Evolutionary conservation across 768 basidiomycete genomes (phyloP), one percentile per base, ranked within the genome.

Genomic region (Nidularia pulvinata): DNA sequence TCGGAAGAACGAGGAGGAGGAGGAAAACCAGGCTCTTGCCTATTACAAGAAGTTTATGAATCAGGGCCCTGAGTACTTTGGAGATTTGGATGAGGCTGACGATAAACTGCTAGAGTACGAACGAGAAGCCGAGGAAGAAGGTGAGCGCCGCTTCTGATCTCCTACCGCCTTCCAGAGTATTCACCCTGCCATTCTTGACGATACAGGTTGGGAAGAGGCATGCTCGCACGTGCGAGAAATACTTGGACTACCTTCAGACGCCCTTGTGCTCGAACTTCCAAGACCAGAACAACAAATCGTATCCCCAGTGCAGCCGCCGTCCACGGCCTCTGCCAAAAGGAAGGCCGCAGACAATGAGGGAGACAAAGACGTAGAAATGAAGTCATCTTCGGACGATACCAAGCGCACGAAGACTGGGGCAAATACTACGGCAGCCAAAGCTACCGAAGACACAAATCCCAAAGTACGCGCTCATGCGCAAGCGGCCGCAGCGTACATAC

Each of bases 1-100:
- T 67, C 83, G 87, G 45, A 90, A 93, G 70, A 82, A 85, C 61
- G 91, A 95, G 49, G 92, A 91, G 46, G 89, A 92, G 34, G 95
- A 97, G 66, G 94, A 97, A 69, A 92, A 86, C 57, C 83, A 84
- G 56, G 82, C 85, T 0, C 70, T 86, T 16, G 78, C 81, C 0
- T 89, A 81, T 64, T 95, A 93, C 71, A 91, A 91, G 70, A 93
- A 91, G 68, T 98, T 95, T 65, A 82, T 85, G 72, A 85, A 89
- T 59, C 92, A 93, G 64, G 91, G 89, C 0, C 91, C 91, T 1
- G 79, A 82, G 0, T 98, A 99, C 66, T 98, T 89, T 67, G 95
- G 96, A 6, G 94, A 99, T 63, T 60, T 88, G 11, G 96, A 98
- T 64, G 95, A 99, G 66, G 69, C 71, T 3, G 86, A 84, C 51